phyloP scores from a whole-genome alignment of 768 basidiomycete genomes.

The Leucosporidium creatinivorum region DNA sequence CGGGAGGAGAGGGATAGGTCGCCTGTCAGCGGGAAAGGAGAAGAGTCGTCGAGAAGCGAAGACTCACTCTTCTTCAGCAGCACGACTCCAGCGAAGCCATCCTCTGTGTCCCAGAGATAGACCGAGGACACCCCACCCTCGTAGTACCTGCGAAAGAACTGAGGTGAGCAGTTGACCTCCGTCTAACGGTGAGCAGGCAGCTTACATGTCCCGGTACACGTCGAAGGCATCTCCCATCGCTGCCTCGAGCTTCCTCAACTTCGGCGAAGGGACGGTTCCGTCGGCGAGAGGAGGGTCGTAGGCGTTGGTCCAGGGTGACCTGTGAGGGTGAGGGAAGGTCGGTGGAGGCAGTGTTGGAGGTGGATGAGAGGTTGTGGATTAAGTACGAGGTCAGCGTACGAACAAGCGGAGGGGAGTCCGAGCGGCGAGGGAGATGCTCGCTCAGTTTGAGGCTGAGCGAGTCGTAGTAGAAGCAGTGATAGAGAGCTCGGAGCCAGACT shows the following conservation, averaged over 20 bases:
- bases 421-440: not conserved
- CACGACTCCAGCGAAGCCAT: slow-evolving; percentile 95
- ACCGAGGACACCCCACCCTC: slow-evolving; percentile 97
- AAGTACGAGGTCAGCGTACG: not conserved
- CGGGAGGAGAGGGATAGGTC: not conserved
- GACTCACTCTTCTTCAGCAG: slow-evolving; percentile 84
- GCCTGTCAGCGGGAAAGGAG: not conserved
- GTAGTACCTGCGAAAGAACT: slow-evolving; percentile 65
- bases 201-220: slow-evolving; percentile 88
- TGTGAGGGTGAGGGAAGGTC: slow-evolving; percentile 41
- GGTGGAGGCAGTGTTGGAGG: not conserved
- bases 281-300: slow-evolving; percentile 67
- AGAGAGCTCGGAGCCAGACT: not conserved
- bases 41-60: not conserved
- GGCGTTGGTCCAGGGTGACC: slow-evolving; percentile 97
- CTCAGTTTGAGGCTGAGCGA: not conserved
- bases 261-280: slow-evolving; percentile 74
- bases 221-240: slow-evolving; percentile 94
- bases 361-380: not conserved
- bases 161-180: no score
- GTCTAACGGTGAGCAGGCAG: no score
- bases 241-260: slow-evolving; percentile 83
- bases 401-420: not conserved
- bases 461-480: not conserved
- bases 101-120: slow-evolving; percentile 96